Base-by-base conservation (phyloP, 176 grass and related monocot genomes). In the Rhynchospora pubera region DNA sequence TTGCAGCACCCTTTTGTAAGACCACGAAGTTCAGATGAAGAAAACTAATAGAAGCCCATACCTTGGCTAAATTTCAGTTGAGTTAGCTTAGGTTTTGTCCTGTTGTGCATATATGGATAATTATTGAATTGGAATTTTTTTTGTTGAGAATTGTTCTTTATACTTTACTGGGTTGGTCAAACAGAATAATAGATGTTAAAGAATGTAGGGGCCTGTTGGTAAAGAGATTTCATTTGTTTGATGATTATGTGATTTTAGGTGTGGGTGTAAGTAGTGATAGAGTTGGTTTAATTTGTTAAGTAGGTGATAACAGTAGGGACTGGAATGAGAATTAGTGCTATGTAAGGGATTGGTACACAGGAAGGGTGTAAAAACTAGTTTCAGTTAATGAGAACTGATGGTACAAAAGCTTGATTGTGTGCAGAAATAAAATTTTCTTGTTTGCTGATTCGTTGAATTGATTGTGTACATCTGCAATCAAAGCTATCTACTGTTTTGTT, bases 1-100 rank as follows among this genome's bases (percentile, higher is more conserved):
- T 28, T 97, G 26, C 77, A 94, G 45, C 94, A 97, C 81, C 88
- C 94, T 72, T 97, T 97, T 90, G 84, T 97, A 5, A 84, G 87
- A 46, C 48, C 86, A 83, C 22, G 78, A 14, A 64, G 85, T 47
- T 61, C 85, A 59, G 51, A 84, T 79, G 61, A 83, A 15, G 46
- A 51, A 0, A 1, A 21, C 15, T 83, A 4, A 32, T 63, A 69
- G 71, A 16, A 24, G 22, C 18, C 43, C 22, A 63, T 79, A 58
- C 19, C 9, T 16, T 65, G 60, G 79, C 79, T 47, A 15, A 48
- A 50, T 64, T 66, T 48, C 7, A 23, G 14, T n/a, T 13, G 43
- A 50, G 56, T 63, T 19, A 63, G 47, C 47, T 13, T 62, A 50
- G 43, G 43, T 81, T 62, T 81, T 81, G 59, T 81, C 6, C 60